Evolutionary conservation across 257 asterid species (phyloP), one percentile per base, ranked within the genome.

Genomic region (Primulina tabacum): DNA sequence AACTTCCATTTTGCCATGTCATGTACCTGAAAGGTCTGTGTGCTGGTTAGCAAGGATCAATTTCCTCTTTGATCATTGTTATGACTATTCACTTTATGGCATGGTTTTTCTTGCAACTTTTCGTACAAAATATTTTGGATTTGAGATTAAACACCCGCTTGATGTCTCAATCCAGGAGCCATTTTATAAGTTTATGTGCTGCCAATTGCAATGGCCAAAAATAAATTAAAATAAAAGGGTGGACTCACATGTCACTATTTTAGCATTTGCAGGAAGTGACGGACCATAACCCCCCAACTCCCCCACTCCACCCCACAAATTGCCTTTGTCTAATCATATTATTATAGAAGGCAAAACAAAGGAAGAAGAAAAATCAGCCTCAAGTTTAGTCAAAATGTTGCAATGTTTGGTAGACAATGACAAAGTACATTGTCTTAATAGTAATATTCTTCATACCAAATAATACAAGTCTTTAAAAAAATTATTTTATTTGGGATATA

Each of bases 111-210:
- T 16, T 50, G 57, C 43, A 60, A 52, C 71, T 61, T 75, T 81
- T 68, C 76, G 68, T 68, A 70, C 78, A 77, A 71, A 69, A 73
- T 58, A 64, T 35, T 16, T 40, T 26, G 73, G 67, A 65, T 64
- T 64, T 66, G 61, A 64, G 29, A 71, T 50, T 64, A 69, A 77
- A 79, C 59, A 67, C 62, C 85, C 77, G 60, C 60, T 76, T 72
- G 65, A 68, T 84, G 92, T 86, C 82, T 80, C 95, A 82, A 76
- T 73, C 75, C 58, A 79, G 88, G 89, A 77, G 83, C 83, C 87
- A 59, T 73, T 77, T 37, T 74, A 14, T 17, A 50, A 47, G 75
- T 67, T 62, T 38, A 32, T 75, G 53, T 78, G 79, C 63, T 78
- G 62, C 62, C 76, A 52, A 21, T 78, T 71, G 73, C 71, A 80